phyloP scores from a whole-genome alignment of 2,329 filamentous ascomycete species.

The Colletotrichum spaethianum region DNA sequence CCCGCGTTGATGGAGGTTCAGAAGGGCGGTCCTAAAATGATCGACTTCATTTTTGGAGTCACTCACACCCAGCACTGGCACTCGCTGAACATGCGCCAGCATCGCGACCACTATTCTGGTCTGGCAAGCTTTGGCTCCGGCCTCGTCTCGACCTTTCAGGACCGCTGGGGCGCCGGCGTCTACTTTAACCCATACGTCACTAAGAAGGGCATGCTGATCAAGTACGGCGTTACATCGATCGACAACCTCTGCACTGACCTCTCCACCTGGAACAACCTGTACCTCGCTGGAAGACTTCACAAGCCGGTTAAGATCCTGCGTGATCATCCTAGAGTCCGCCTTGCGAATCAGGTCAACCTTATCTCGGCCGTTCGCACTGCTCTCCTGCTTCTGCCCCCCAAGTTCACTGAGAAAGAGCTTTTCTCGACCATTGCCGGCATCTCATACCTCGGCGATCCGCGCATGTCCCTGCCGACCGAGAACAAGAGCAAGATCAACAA shows the following conservation, averaged over 20 bases:
- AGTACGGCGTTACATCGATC: slow-evolving; percentile 97
- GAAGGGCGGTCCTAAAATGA: slow-evolving; percentile 92
- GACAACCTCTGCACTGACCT: slow-evolving; percentile 90
- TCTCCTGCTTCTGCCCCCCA: slow-evolving; percentile 84
- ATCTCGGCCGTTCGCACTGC: slow-evolving; percentile 92
- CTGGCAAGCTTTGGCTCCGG: slow-evolving; percentile 88
- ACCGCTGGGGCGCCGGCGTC: slow-evolving; percentile 90
- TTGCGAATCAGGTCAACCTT: slow-evolving; percentile 96
- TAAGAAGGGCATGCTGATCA: slow-evolving; percentile 95
- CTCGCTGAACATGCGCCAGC: slow-evolving; percentile 88
- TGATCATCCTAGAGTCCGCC: slow-evolving; percentile 90
- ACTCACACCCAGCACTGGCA: slow-evolving; percentile 98
- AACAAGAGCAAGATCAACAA: slow-evolving; percentile 94
- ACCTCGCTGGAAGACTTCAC: slow-evolving; percentile 95
- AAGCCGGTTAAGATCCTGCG: slow-evolving; percentile 98
- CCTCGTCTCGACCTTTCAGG: slow-evolving; percentile 87
- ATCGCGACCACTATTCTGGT: slow-evolving; percentile 92
- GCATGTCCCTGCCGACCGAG: slow-evolving; percentile 92
- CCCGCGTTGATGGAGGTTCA: slow-evolving; percentile 87
- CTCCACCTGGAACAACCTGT: slow-evolving; percentile 92
- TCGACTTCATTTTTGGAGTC: slow-evolving; percentile 98
- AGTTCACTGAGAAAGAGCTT: slow-evolving; percentile 88
- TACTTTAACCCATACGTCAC: slow-evolving; percentile 98
- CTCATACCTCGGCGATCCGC: slow-evolving; percentile 95
- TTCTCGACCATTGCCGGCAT: slow-evolving; percentile 94